Base-by-base conservation (phyloP, 441 rosid species). In the Populus hybrid region DNA sequence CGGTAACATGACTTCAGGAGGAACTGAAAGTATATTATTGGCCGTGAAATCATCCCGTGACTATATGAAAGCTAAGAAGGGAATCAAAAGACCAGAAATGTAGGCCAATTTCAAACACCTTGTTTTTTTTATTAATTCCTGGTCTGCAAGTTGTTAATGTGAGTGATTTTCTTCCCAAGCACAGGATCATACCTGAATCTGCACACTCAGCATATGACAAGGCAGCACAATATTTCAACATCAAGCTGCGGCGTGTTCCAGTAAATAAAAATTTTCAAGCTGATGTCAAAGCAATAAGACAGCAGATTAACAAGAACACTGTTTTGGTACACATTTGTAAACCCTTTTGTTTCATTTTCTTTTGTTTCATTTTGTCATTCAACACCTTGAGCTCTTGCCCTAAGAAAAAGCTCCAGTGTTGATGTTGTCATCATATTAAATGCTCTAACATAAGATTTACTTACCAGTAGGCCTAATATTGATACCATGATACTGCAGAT, bases 1-100 rank as follows among this genome's bases (percentile, higher is more conserved):
- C 56, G 99, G 99, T 80, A 96, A 94, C 88, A 96, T 96, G 99
- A 94, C 99, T 6, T 93, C 98, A 31, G 99, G 98, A 73, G 98
- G 99, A 83, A 93, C 99, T 68, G 98, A 96, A 73, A 94, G 98
- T 84, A 94, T 96, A 73, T 80, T 96, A 71, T 84, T 96, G 83
- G 98, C 98, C 65, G 88, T 96, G 78, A 96, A 96, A 87, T 84
- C 99, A 65, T 92, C 98, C 31, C 96, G 98, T 76, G 98, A 96
- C 84, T 96, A 93, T 82, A 94, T 96, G 98, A 94, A 85, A 85
- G 76, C 78, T 82, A 94, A 88, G 82, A 94, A 90, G 83, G 98
- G 99, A 80, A 94, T 96, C 79, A 91, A 82, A 65, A 89, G 80
- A 21, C 98, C 99, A 69, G 98, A 96, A 90, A 96, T 95, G 98